Evolutionary conservation across 2,329 filamentous ascomycete genomes (phyloP).

Genomic region (Aspergillus calidoustus): DNA sequence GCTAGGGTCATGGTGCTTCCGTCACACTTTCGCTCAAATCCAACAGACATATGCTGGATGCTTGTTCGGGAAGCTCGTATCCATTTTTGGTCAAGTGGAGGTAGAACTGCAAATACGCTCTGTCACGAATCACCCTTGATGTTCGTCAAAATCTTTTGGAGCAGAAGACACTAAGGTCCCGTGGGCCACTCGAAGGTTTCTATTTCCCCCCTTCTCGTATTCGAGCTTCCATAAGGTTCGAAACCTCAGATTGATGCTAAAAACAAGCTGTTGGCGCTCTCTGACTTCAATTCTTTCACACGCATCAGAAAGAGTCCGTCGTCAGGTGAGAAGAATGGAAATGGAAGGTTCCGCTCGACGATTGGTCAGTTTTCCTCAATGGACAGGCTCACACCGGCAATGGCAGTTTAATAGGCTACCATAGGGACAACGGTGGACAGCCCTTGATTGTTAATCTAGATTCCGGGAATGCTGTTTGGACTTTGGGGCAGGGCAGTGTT

Average conservation of each 20-base stretch:
- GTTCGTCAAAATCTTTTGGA: not conserved
- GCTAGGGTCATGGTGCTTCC: not conserved
- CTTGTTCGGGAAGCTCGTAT: slow-evolving; percentile 5
- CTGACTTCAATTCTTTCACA: not conserved
- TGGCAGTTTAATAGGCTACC: not conserved
- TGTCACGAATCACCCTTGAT: not conserved
- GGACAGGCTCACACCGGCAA: not conserved
- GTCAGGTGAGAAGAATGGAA: not conserved
- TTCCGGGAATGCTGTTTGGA: not conserved
- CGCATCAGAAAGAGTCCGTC: not conserved
- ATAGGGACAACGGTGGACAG: not conserved
- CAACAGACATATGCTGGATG: not conserved
- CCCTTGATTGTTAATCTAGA: not conserved
- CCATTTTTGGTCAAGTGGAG: not conserved
- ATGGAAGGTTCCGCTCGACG: not conserved
- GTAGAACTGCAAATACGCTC: not conserved
- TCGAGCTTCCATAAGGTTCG: not conserved
- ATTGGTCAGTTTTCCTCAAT: not conserved
- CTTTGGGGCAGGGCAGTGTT: not conserved
- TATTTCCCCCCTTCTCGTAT: not conserved
- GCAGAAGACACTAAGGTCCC: not conserved
- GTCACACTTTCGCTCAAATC: not conserved
- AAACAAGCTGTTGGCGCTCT: not conserved
- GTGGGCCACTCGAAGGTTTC: not conserved
- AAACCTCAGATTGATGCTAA: not conserved